These are phyloP conservation scores for Cymbopogon citratus DNA, from an alignment of 176 grass and related monocot genomes.

Conservation along the genomic window DNA sequence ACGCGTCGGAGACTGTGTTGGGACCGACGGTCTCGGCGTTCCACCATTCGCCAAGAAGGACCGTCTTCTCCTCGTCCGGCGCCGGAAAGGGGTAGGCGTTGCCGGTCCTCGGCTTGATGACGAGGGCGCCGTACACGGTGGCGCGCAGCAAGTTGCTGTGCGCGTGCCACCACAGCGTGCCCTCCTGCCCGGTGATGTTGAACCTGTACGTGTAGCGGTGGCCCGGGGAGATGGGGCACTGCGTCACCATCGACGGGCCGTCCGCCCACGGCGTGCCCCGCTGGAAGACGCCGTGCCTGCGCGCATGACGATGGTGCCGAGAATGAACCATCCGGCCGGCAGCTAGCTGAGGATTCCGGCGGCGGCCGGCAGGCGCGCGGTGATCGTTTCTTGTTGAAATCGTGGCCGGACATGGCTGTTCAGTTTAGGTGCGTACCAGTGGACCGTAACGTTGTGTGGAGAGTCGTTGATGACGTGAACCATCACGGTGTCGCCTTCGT, in stretches of 20 bases:
- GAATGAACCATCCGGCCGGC: not conserved
- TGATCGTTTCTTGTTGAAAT: not conserved
- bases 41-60: slow-evolving; percentile 79
- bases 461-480: slow-evolving; percentile 56
- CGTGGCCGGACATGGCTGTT: not conserved
- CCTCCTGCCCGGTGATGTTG: slow-evolving; percentile 55
- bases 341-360: not conserved
- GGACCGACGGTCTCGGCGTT: slow-evolving; percentile 33
- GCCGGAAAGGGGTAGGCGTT: slow-evolving; percentile 44
- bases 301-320: not conserved
- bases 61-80: slow-evolving; percentile 43
- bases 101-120: slow-evolving; percentile 40
- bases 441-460: slow-evolving; percentile 50
- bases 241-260: slow-evolving; percentile 67
- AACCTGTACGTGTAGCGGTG: slow-evolving; percentile 51
- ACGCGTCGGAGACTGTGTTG: slow-evolving; percentile 28
- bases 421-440: slow-evolving; percentile 38
- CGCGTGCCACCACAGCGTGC: slow-evolving; percentile 92
- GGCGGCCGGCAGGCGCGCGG: not conserved
- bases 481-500: slow-evolving; percentile 48
- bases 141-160: slow-evolving; percentile 47
- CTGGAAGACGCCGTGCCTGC: slow-evolving; percentile 79
- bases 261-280: slow-evolving; percentile 59
- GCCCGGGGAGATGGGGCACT: slow-evolving; percentile 65
- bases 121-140: slow-evolving; percentile 54